phyloP scores from a whole-genome alignment of 2,329 filamentous ascomycete species.

The Tetracladium maxilliforme region DNA sequence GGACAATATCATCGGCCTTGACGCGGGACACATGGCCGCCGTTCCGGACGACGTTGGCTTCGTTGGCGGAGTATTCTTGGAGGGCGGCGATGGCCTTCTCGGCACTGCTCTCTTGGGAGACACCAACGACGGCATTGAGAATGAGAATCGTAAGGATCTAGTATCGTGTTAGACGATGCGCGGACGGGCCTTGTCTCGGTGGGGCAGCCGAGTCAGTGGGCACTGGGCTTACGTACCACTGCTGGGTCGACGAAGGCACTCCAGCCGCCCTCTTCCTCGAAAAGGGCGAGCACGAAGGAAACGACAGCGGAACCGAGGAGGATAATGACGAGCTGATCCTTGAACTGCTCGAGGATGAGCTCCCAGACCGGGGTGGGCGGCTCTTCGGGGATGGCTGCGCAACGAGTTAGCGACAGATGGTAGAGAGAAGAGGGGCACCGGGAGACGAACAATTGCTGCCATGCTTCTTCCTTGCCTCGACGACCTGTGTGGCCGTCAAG shows the following conservation, averaged over 20 bases:
- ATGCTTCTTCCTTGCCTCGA: constrained; percentile 37
- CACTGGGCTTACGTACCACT: constrained; percentile 56
- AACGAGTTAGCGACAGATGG: constrained; percentile 8
- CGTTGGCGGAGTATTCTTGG: constrained; percentile 97
- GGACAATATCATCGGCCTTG: constrained; percentile 94
- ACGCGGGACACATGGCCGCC: constrained; percentile 66
- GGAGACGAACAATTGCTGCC: constrained; percentile 47
- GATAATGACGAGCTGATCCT: constrained; percentile 95
- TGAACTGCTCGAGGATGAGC: constrained; percentile 95
- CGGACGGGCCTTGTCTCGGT: neutral
- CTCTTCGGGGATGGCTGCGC: constrained; percentile 62
- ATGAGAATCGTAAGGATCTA: constrained; percentile 94
- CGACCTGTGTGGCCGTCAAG: constrained; percentile 43
- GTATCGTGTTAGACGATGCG: too few relatives aligned
- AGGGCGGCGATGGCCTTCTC: constrained; percentile 97
- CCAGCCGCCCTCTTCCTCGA: constrained; percentile 89
- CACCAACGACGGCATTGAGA: constrained; percentile 91
- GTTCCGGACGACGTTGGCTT: constrained; percentile 76
- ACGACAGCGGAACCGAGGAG: constrained; percentile 83
- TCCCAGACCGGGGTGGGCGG: constrained; percentile 94
- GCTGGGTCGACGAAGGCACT: constrained; percentile 92
- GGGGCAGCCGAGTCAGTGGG: constrained; percentile 2
- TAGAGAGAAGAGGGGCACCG: constrained; percentile 4
- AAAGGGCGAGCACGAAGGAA: constrained; percentile 83
- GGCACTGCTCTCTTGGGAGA: constrained; percentile 95